Evolutionary conservation across 1,284 basidiomycete genomes (phyloP), one percentile per base, ranked within the genome.

Genomic region (Fomitopsis betulina): DNA sequence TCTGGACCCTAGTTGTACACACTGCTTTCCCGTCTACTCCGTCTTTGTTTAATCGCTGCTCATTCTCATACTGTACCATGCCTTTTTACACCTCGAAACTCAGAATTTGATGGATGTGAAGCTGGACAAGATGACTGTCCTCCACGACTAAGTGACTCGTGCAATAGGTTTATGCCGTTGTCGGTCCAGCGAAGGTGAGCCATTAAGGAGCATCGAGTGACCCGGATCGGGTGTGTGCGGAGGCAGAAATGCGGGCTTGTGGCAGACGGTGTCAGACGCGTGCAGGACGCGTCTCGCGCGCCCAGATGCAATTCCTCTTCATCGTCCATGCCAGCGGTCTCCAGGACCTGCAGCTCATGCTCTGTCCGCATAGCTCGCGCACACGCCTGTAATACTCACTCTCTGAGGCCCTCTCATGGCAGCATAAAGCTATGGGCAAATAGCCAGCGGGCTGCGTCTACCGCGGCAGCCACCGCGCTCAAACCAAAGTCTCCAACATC

Each of bases 1-100:
- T 23, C 51, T 53, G 69, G 67, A 67, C 61, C 53, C 37, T 67
- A 68, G 67, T 68, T 70, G 66, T 69, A 69, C 57, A 59, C 58
- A 56, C 54, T 58, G 59, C 57, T 54, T 57, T 52, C 25, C 55
- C 23, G 30, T 43, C 47, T 59, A 62, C 53, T 60, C n/a, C 55
- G 25, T 62, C 57, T 67, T 60, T 60, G 33, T 65, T 57, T 59
- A 60, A 59, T 57, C 60, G 54, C 64, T 63, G 57, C 60, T 63
- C 64, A 51, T 50, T n/a, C 33, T 15, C 32, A 51, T 54, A 55
- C 51, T 54, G 39, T 65, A 65, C 58, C 61, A 54, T 62, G 54
- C 60, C 40, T 47, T 55, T 38, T 40, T 59, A 39, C 40, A 17
- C 38, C 23, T 25, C 51, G 4, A 19, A 23, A 4, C 15, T 19